phyloP scores from a whole-genome alignment of 176 grass and related monocot species.

The Rhipidocladum racemiflorum region DNA sequence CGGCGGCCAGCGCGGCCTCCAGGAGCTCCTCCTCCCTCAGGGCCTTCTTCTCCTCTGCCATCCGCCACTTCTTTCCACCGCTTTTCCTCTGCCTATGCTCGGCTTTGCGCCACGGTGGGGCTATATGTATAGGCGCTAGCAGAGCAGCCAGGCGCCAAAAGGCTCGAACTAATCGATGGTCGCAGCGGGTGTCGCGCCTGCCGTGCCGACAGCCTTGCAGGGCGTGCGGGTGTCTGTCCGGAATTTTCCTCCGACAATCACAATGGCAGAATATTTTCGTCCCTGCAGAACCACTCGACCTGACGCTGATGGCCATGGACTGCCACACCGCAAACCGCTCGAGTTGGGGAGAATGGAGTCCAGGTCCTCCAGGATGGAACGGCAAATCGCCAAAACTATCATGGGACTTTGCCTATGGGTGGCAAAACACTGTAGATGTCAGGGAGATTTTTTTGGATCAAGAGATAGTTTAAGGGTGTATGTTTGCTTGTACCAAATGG shows the following conservation, averaged over 20 bases:
- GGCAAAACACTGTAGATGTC: neutral
- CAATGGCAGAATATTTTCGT: conserved; percentile 11
- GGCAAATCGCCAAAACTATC: neutral
- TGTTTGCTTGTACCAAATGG: no score
- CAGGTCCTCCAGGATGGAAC: neutral
- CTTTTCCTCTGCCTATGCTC: neutral
- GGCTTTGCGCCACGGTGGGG: conserved; percentile 2
- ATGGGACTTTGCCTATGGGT: neutral
- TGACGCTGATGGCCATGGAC: neutral
- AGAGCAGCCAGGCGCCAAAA: neutral
- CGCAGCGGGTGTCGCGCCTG: conserved; percentile 39
- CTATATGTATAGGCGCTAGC: neutral
- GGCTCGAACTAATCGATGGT: conserved; percentile 26
- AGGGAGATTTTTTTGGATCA: no score
- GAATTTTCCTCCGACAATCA: conserved; percentile 33
- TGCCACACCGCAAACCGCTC: neutral
- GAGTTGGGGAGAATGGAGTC: neutral
- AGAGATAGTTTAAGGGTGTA: no score
- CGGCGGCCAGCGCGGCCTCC: conserved; percentile 67
- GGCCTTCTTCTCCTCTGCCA: conserved; percentile 48
- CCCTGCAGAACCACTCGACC: neutral
- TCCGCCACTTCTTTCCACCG: neutral
- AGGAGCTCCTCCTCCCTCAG: conserved; percentile 68
- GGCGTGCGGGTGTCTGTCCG: conserved; percentile 39
- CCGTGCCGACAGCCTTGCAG: conserved; percentile 41